These are phyloP conservation scores for Leccinellum albellum DNA, from an alignment of 768 basidiomycete species.

Conservation along the genomic window DNA sequence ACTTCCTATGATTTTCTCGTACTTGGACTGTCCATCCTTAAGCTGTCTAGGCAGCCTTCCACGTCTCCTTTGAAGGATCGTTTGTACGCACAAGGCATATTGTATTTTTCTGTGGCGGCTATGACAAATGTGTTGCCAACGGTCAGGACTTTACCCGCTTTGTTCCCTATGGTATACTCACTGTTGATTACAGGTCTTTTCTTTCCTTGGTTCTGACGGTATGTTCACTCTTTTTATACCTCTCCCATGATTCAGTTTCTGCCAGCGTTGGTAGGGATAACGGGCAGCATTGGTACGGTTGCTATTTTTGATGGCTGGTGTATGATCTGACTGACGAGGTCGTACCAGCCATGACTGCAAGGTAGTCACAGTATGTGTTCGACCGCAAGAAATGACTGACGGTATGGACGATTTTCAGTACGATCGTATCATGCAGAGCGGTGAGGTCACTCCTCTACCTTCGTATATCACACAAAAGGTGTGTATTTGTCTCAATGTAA, in stretches of 20 bases:
- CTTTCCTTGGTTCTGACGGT: constrained; percentile 6
- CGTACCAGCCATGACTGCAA: constrained; percentile 10
- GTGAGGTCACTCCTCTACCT: constrained; percentile 14
- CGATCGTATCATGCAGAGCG: constrained; percentile 11
- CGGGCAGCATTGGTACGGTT: constrained; percentile 6
- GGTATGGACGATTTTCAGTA: constrained; percentile 1
- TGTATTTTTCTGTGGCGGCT: constrained; percentile 15
- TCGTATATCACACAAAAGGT: not conserved
- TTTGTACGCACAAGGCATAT: constrained; percentile 16
- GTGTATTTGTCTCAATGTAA: not conserved
- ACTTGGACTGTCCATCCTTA: constrained; percentile 12
- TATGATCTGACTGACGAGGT: not conserved
- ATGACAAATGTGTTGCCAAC: constrained; percentile 10
- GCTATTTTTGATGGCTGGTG: not conserved
- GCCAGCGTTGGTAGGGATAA: constrained; percentile 8
- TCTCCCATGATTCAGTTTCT: not conserved
- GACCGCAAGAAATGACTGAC: not conserved
- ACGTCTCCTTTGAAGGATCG: constrained; percentile 9
- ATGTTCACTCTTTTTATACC: not conserved
- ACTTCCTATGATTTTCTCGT: constrained; percentile 19
- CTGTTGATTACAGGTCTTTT: constrained; percentile 4
- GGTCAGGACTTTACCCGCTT: not conserved
- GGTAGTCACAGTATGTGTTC: constrained; percentile 7
- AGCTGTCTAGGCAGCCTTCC: constrained; percentile 10
- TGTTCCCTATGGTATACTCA: not conserved